phyloP scores from a whole-genome alignment of 2,329 filamentous ascomycete species.

The Penicillium digitatum region DNA sequence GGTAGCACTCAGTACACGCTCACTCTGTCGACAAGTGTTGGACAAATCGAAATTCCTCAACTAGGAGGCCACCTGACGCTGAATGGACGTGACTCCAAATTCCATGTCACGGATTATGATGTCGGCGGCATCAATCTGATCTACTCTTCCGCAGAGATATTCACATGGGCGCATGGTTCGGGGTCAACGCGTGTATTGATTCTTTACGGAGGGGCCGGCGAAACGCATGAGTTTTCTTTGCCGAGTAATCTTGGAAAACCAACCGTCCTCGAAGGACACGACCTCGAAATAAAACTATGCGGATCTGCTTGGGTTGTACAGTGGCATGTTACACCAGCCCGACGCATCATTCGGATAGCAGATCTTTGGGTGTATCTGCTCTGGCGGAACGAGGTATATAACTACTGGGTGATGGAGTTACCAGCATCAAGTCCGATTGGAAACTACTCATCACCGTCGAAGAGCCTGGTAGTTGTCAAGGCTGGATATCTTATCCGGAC shows the following conservation, averaged over 20 bases:
- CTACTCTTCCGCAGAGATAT: conserved; percentile 32
- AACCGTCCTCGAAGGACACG: conserved; percentile 7
- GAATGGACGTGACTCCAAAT: conserved; percentile 30
- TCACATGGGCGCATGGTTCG: conserved; percentile 23
- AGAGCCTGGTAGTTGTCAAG: conserved; percentile 23
- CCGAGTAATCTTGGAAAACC: conserved; percentile 12
- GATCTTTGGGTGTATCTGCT: conserved; percentile 27
- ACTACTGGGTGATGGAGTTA: conserved; percentile 31
- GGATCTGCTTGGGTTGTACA: conserved; percentile 10
- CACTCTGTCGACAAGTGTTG: conserved; percentile 20
- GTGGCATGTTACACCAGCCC: conserved; percentile 9
- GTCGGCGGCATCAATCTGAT: conserved; percentile 23
- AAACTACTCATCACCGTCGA: conserved; percentile 23
- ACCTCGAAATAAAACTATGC: background rate
- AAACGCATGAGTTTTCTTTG: conserved; percentile 29
- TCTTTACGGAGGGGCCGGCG: conserved; percentile 28
- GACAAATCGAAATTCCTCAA: conserved; percentile 28
- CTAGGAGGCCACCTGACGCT: conserved; percentile 21
- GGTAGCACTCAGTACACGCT: conserved; percentile 10
- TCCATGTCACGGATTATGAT: conserved; percentile 30
- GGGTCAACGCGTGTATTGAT: conserved; percentile 22
- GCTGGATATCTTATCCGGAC: conserved; percentile 30
- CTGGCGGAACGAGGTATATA: conserved; percentile 31
- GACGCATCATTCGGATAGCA: conserved; percentile 20
- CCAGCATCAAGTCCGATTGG: conserved; percentile 15